Base-by-base conservation (phyloP, 176 grass and related monocot species). In the Aegilops speltoides region DNA sequence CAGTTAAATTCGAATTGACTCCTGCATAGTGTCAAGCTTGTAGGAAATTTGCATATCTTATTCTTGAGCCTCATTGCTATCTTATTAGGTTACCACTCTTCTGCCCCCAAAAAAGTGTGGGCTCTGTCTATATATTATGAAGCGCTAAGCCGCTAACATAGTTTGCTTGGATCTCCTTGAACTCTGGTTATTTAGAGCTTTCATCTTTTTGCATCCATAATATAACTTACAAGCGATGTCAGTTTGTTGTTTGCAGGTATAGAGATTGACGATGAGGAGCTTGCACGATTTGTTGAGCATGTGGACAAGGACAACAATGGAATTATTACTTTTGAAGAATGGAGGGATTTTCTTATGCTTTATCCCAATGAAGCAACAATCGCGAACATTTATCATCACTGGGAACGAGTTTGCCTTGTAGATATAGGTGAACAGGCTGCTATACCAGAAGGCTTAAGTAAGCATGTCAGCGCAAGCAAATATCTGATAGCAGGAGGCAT, bases 271-370 rank as follows among this genome's bases (percentile, higher is more conserved):
- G 96, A 98, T 68, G 93, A 98, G 60, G 93, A 98, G 69, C 90
- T 98, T 82, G 93, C 96, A 81, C 90, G 88, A 54, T 98, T 98
- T 79, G 93, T 98, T 76, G 96, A 98, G 84, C 96, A 95, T 84
- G 96, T 98, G 68, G 96, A 98, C 86, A 98, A 98, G 85, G 96
- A 98, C 60, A 98, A 98, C 85, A 91, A 98, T 79, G 93, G 96
- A 36, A 95, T 93, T 84, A 98, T 98, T 78, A 98, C 96, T 90
- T 98, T 98, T 79, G 96, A 98, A 90, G 96, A 98, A 89, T 98
- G 96, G 96, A 98, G 96, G 71, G 96, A 98, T 84, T 98, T 98
- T 84, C 96, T 98, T 90, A 80, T 98, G 75, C 96, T 98, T 87
- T 98, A 93, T 69, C 96, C 96, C 63, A 94, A 95, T 79, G 96